Evolutionary conservation across 331 rosid genomes (phyloP).

Genomic region (Rhamnella rubrinervis): DNA sequence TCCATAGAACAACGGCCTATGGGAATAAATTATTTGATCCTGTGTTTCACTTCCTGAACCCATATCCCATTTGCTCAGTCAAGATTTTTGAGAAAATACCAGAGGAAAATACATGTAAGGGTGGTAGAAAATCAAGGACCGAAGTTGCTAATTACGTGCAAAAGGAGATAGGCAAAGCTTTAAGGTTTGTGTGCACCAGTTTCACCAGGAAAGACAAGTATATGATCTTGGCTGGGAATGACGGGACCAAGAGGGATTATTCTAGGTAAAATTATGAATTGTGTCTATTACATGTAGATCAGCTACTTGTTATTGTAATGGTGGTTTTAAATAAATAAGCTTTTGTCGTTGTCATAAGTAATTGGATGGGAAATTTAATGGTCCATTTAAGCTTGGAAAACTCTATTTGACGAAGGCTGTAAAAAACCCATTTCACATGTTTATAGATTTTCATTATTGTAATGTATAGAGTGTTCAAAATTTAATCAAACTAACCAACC

Average conservation of each 20-base stretch:
- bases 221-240: slow-evolving; percentile 52
- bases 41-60: slow-evolving; percentile 40
- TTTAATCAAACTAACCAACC: no score
- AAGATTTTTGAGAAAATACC: slow-evolving; percentile 34
- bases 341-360: no score
- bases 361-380: no score
- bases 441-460: no score
- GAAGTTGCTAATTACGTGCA: slow-evolving; percentile 72
- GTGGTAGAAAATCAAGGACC: slow-evolving; percentile 41
- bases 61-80: slow-evolving; percentile 33
- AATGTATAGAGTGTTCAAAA: no score
- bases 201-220: slow-evolving; percentile 62
- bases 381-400: no score
- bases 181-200: slow-evolving; percentile 52
- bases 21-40: slow-evolving; percentile 59
- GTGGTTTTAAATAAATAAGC: not conserved
- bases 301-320: not conserved
- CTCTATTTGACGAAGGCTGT: no score
- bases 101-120: slow-evolving; percentile 24
- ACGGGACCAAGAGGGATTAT: slow-evolving; percentile 33
- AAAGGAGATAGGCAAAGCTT: slow-evolving; percentile 44
- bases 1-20: slow-evolving; percentile 60
- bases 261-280: no score
- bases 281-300: no score
- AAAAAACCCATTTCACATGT: no score